A percentile compares a stretch with the other conserved stretches of the same genome.
phyloP scores from a whole-genome alignment of 805 yeast genomes.

The Isabelozyma rhagii region DNA sequence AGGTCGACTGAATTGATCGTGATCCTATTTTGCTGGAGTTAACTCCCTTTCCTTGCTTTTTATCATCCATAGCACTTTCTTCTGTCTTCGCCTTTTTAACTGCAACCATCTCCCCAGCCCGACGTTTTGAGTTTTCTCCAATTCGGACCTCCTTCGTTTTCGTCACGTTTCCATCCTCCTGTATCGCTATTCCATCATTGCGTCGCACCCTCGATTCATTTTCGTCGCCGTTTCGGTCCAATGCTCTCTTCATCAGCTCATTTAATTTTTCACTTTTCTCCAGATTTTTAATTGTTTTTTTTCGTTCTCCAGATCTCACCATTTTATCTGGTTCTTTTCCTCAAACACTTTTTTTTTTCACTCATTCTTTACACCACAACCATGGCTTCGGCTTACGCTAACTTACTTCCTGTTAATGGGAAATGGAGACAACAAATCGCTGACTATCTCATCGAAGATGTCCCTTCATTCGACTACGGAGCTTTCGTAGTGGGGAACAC shows the following conservation, averaged over 20 bases:
- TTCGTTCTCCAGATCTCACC: neutral
- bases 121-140: neutral
- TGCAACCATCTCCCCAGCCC: no score
- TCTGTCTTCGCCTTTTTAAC: neutral
- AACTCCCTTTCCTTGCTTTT: neutral
- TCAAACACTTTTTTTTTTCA: neutral
- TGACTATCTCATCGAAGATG: constrained; percentile 79
- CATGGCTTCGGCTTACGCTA: constrained; percentile 31
- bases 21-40: neutral
- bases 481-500: constrained; percentile 91
- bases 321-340: neutral
- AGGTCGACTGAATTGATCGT: constrained; percentile 12
- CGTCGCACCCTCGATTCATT: neutral
- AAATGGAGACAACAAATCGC: constrained; percentile 79
- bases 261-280: neutral
- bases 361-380: neutral
- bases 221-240: neutral
- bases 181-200: neutral
- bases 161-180: neutral
- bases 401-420: constrained; percentile 72
- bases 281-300: neutral
- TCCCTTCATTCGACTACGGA: constrained; percentile 91
- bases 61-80: neutral
- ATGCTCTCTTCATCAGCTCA: neutral
- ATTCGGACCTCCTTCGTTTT: no score